Evolutionary conservation across 1,284 basidiomycete genomes (phyloP).

Genomic region (Tilletia caries): DNA sequence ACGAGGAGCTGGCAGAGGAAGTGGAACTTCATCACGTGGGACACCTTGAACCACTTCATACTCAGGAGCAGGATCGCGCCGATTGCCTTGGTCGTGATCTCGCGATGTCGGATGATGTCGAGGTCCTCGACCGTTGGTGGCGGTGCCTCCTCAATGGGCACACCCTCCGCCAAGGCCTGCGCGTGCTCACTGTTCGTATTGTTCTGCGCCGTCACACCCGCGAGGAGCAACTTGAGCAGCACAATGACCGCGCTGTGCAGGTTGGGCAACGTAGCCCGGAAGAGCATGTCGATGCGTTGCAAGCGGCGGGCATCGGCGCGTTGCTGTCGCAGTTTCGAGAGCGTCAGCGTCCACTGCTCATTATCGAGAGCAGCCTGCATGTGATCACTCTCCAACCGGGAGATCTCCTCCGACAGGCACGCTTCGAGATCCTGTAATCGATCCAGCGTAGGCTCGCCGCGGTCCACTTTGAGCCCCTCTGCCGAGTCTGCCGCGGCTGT

Average conservation of each 20-base stretch:
- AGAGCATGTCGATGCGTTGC: constrained; percentile 45
- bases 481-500: constrained; percentile 16
- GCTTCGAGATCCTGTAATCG: constrained; percentile 42
- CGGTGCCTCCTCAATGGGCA: constrained; percentile 57
- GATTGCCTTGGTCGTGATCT: constrained; percentile 95
- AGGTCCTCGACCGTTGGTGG: constrained; percentile 87
- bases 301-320: constrained; percentile 43
- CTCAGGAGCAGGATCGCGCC: constrained; percentile 87
- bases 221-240: constrained; percentile 48
- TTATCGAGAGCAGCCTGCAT: constrained; percentile 46
- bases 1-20: constrained; percentile 89
- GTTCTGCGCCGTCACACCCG: constrained; percentile 48
- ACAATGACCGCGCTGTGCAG: constrained; percentile 51
- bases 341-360: constrained; percentile 28
- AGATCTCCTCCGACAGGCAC: constrained; percentile 35
- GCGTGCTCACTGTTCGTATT: constrained; percentile 43
- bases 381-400: constrained; percentile 36
- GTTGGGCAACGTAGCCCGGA: constrained; percentile 40
- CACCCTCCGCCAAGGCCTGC: constrained; percentile 46
- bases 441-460: constrained; percentile 43
- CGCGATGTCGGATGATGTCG: constrained; percentile 89
- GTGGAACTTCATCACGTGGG: constrained; percentile 92
- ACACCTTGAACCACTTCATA: constrained; percentile 95
- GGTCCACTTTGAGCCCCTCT: constrained; percentile 29
- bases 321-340: constrained; percentile 34